Conservation (phyloP, 495 filamentous ascomycete genomes). For the Annulohypoxylon moriforme region DNA sequence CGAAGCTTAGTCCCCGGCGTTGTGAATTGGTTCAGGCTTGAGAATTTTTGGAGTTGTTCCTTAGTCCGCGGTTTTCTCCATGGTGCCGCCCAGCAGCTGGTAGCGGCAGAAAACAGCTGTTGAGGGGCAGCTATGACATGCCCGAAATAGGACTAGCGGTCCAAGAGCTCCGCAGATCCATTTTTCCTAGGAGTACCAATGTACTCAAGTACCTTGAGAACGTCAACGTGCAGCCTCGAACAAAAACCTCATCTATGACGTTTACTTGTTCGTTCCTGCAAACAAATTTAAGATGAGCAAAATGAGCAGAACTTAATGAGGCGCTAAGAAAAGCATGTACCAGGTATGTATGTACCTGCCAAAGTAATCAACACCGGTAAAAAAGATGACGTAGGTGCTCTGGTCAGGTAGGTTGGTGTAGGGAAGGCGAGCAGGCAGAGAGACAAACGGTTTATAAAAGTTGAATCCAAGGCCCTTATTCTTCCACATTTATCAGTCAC, state of each 20-base stretch:
- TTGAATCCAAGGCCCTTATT: background rate
- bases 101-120: no score
- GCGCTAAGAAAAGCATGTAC: background rate
- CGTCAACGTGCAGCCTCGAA: constrained; percentile 18
- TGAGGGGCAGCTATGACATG: background rate
- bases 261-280: constrained; percentile 18
- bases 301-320: background rate
- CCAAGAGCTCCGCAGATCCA: constrained; percentile 14
- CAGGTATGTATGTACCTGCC: background rate
- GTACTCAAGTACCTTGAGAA: constrained; percentile 4
- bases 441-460: constrained; percentile 24
- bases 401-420: background rate
- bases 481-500: background rate
- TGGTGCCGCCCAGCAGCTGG: constrained; percentile 3
- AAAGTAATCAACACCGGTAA: constrained; percentile 25
- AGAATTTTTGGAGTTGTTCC: constrained; percentile 41
- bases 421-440: background rate
- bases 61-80: constrained; percentile 11
- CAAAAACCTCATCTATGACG: constrained; percentile 36
- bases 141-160: constrained; percentile 13
- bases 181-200: constrained; percentile 23
- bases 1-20: constrained; percentile 12
- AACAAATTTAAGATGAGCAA: background rate
- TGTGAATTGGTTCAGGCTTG: constrained; percentile 14
- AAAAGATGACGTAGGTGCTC: constrained; percentile 31